Evolutionary conservation across 2,329 filamentous ascomycete genomes (phyloP), one percentile per base, ranked within the genome.

Genomic region (Ceratocystis colombiana): DNA sequence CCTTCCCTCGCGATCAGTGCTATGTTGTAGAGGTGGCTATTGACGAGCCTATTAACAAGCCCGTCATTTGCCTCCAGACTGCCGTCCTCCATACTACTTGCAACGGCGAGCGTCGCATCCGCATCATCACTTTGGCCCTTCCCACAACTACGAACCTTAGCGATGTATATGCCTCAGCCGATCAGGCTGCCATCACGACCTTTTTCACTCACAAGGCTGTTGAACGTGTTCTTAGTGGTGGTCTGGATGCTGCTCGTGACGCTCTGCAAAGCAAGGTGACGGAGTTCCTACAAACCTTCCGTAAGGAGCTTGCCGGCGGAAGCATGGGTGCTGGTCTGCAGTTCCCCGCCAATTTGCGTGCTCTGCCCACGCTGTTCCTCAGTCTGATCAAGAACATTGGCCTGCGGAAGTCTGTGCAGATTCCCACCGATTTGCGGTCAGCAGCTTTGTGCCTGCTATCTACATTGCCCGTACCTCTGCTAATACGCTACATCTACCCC

Each of bases 1-100:
- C 94, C 0, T 97, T 99, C 80, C 94, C 94, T 41, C 88, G 94
- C 73, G 94, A 99, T 73, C 94, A 99, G 76, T 91, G 89, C 69
- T 97, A 97, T 74, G 94, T 97, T 55, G 93, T 99, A 22, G 94
- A 99, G 76, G 95, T 99, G 66, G 92, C 94, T 15, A 97, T 99
- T 70, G 94, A 99, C 72, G 94, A 99, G 78, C 94, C 85, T 45
- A 81, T 99, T 68, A 89, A 87, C 61, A 96, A 96, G 79, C 90
- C 90, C 57, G 88, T 96, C 69, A 88, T 96, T 59, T 97, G 91
- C 76, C 80, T 96, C 78, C 92, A 99, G 77, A 88, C 92, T 15
- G 94, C 94, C 64, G 93, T 99, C 8, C 82, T 99, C 41, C 94
- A 99, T 76, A 99, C 94, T 1, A 99, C 92, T 1, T 96, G 93